Evolutionary conservation across 148 eudicot genomes (phyloP).

Genomic region (Nyssa sinensis): DNA sequence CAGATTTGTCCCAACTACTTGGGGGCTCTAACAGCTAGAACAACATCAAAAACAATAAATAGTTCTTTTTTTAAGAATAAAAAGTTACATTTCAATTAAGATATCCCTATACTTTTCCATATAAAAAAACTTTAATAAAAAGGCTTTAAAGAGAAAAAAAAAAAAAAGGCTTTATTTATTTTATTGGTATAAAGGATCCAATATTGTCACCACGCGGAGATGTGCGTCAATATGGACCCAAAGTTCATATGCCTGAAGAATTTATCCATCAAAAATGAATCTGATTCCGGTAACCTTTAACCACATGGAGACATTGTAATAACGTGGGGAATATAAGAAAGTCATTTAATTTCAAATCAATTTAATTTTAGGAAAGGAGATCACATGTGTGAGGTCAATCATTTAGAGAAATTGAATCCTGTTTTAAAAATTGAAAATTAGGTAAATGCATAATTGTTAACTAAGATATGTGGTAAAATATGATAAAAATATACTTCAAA

Average conservation of each 20-base stretch:
- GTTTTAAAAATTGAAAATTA: background rate
- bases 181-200: no score
- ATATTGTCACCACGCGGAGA: background rate
- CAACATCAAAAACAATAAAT: constrained; percentile 4
- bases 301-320: background rate
- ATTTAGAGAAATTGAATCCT: background rate
- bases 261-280: background rate
- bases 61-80: background rate
- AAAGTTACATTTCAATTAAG: background rate
- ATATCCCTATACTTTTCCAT: no score
- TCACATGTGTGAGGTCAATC: background rate
- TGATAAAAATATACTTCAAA: background rate
- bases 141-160: no score
- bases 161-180: no score
- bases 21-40: background rate
- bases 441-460: background rate
- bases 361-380: background rate
- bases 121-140: no score
- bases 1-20: no score
- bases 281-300: background rate
- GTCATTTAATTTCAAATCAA: background rate
- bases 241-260: no score
- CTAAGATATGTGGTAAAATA: background rate
- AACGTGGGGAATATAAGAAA: background rate
- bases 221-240: background rate